Base-by-base conservation (phyloP, 805 yeast genomes). In the Blastobotrys chiropterorum region DNA sequence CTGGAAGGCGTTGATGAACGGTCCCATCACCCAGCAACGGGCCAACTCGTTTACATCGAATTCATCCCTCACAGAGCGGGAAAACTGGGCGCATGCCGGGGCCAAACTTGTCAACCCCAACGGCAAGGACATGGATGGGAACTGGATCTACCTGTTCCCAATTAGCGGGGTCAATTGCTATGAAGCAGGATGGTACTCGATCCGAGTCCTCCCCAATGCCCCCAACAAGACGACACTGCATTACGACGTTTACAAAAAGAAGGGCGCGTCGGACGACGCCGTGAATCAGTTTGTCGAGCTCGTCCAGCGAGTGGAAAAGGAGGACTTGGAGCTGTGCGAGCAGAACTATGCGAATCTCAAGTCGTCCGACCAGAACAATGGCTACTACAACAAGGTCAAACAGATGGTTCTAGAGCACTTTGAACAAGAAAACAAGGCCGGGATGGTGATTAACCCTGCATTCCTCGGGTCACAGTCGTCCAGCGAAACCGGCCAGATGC, bases 351-450 rank as follows among this genome's bases (percentile, higher is more conserved):
- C 17, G 13, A 38, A n/a, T 14, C 15, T 38, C n/a, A 14, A 38
- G 17, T 5, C 42, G 4, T 14, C 42, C 15, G 17, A 38, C 15
- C 5, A 38, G 7, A 38, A 38, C 42, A 16, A 16, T 14, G 42
- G 6, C 42, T 38, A n/a, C 7, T 38, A 38, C 42, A 6, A 7
- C 13, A 14, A 38, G 13, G 19, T 42, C 44, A 15, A 42, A 17
- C 22, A 42, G 20, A n/a, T 42, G 44, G 26, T 42, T n/a, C 6
- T 17, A 14, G 44, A n/a, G 5, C 44, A 42, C 16, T 14, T 42
- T 15, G 44, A 42, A 42, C n/a, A 42, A 11, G 44, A 42, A 14
- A 42, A 42, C 22, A 42, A 42, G 7, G 20, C 44, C 20, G 44
- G 44, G 22, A 11, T 5, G 3, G 20, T 16, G 22, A 14, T 42